Conservation (phyloP, 148 eudicot genomes). For the Rheum nobile region DNA sequence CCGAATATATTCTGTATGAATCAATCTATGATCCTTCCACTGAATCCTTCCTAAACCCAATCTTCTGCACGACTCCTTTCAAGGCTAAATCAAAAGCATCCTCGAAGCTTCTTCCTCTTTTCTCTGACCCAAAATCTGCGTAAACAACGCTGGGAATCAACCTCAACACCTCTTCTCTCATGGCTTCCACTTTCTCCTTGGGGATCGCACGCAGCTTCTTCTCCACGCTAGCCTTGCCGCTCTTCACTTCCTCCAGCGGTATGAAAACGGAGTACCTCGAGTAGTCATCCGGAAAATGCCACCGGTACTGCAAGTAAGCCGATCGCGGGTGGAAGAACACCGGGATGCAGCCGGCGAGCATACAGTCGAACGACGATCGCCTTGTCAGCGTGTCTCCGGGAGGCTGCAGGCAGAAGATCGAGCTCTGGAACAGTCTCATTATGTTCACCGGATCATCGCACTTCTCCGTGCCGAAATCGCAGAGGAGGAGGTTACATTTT, state of each 20-base stretch:
- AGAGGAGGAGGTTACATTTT: constrained; percentile 56
- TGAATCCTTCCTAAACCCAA: constrained; percentile 8
- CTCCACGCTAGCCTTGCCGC: constrained; percentile 18
- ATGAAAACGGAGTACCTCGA: constrained; percentile 37
- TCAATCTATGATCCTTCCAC: background rate
- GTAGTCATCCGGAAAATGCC: constrained; percentile 82
- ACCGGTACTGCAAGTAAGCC: constrained; percentile 70
- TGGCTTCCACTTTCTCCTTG: constrained; percentile 1
- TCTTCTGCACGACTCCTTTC: background rate
- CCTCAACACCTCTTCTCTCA: constrained; percentile 8
- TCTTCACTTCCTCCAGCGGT: constrained; percentile 23
- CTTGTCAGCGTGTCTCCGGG: constrained; percentile 91
- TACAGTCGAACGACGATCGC: constrained; percentile 88
- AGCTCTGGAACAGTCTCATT: constrained; percentile 87
- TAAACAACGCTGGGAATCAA: background rate
- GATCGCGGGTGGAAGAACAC: constrained; percentile 90
- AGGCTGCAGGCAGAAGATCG: constrained; percentile 81
- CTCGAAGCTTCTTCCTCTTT: background rate
- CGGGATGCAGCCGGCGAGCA: constrained; percentile 94
- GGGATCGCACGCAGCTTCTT: constrained; percentile 2
- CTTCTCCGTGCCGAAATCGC: constrained; percentile 54
- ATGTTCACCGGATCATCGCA: constrained; percentile 75
- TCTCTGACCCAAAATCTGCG: background rate
- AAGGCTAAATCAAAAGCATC: constrained; percentile 6
- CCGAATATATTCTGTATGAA: background rate